Percentiles rank a stretch among this genome's conserved stretches.
These are phyloP conservation scores for Candida boidinii DNA, from an alignment of 805 yeast species.

Conservation along the genomic window DNA sequence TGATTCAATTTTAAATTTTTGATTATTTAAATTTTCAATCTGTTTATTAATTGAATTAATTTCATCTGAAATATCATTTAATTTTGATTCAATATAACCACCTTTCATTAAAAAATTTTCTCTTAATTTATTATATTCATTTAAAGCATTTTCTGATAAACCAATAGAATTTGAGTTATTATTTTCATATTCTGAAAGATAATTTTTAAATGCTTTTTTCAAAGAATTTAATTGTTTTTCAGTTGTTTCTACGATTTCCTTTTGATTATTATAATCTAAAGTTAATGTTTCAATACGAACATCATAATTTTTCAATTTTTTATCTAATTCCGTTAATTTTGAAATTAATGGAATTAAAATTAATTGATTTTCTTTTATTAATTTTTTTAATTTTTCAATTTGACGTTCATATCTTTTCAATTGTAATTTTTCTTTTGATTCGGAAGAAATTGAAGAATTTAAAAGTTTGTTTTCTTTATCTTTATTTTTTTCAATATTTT, in stretches of 20 bases:
- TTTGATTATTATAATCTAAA: constrained; percentile 46
- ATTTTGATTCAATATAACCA: constrained; percentile 50
- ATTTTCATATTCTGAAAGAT: constrained; percentile 5
- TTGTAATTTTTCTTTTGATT: constrained; percentile 36
- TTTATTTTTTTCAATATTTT: constrained; percentile 23
- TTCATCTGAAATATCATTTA: constrained; percentile 36
- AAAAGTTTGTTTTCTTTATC: constrained; percentile 17
- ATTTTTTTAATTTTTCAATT: constrained; percentile 26
- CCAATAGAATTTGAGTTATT: constrained; percentile 5
- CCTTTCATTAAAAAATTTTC: constrained; percentile 43
- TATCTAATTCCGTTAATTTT: constrained; percentile 37
- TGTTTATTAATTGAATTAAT: constrained; percentile 21
- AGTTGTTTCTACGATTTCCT: constrained; percentile 29
- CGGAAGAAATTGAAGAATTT: constrained; percentile 23
- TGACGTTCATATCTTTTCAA: constrained; percentile 31
- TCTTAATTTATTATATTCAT: constrained; percentile 51
- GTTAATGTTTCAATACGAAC: constrained; percentile 41
- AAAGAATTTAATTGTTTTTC: constrained; percentile 35
- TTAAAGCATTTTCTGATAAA: constrained; percentile 41
- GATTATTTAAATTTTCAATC: constrained; percentile 26
- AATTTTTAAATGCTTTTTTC: constrained; percentile 14
- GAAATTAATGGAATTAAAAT: constrained; percentile 56
- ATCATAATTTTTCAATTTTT: constrained; percentile 37
- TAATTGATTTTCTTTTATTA: constrained; percentile 36
- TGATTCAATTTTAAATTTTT: constrained; percentile 25